These are phyloP conservation scores for Microcos paniculata DNA, from an alignment of 345 rosid species.

Conservation along the genomic window DNA sequence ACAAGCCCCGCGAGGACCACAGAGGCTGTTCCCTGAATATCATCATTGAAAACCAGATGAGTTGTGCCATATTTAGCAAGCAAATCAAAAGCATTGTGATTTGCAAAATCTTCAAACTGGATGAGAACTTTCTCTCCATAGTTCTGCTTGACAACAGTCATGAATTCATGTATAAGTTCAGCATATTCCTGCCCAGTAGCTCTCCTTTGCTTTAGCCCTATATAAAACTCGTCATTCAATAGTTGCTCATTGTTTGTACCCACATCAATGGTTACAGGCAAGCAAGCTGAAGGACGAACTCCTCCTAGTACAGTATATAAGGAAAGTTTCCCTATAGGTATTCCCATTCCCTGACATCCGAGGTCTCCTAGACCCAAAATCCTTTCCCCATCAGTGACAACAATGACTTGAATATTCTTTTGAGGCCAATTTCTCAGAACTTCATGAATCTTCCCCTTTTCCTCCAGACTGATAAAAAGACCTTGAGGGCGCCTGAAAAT, in stretches of 20 bases:
- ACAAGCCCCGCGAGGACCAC: slow-evolving; percentile 96
- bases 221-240: slow-evolving; percentile 87
- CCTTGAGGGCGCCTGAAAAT: too few species aligned
- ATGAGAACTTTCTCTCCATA: too few species aligned
- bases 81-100: too few species aligned
- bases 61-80: slow-evolving; percentile 84
- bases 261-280: too few species aligned
- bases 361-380: slow-evolving; percentile 96
- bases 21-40: slow-evolving; percentile 99
- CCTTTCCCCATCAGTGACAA: slow-evolving; percentile 96
- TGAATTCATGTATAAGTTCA: slow-evolving; percentile 88
- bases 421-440: slow-evolving; percentile 95
- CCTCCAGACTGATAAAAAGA: slow-evolving; percentile 88
- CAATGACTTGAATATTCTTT: slow-evolving; percentile 83
- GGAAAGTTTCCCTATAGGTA: slow-evolving; percentile 96
- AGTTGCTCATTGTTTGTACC: too few species aligned
- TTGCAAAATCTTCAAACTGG: too few species aligned
- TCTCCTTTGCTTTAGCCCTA: slow-evolving; percentile 91
- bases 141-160: too few species aligned
- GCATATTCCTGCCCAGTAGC: slow-evolving; percentile 97
- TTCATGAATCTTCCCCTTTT: slow-evolving; percentile 88
- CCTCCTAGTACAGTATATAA: too few species aligned
- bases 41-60: slow-evolving; percentile 96
- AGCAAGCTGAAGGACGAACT: too few species aligned
- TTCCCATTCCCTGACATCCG: slow-evolving; percentile 99